Evolutionary conservation across 2,329 filamentous ascomycete genomes (phyloP).

Genomic region (Pestalotiopsis sp.): DNA sequence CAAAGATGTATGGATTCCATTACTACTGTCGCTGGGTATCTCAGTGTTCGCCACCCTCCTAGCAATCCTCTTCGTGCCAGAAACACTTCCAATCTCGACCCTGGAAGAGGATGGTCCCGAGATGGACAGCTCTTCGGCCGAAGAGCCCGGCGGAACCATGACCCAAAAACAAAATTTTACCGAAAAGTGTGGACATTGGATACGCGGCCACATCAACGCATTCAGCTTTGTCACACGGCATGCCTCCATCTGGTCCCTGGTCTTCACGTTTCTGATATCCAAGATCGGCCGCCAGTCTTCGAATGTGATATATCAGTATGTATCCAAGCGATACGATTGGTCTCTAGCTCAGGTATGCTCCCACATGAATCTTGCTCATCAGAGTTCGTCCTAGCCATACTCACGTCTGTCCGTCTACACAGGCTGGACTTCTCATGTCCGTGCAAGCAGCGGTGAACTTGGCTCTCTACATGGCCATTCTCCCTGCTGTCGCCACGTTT

Average conservation of each 20-base stretch:
- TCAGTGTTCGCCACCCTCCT: not conserved
- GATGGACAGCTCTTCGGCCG: not conserved
- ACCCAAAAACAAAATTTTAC: not conserved
- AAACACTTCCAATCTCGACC: not conserved
- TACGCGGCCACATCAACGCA: not conserved
- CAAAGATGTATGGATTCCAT: slow-evolving; percentile 1
- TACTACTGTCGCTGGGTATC: not conserved
- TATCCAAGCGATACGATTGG: slow-evolving; percentile 10
- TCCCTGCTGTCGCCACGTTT: not conserved
- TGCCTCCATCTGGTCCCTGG: not conserved
- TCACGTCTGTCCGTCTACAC: not conserved
- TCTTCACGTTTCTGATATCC: slow-evolving; percentile 5
- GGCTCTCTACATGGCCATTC: not conserved
- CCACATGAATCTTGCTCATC: not conserved
- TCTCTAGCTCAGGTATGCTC: not conserved
- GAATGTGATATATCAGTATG: slow-evolving; percentile 7
- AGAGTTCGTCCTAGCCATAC: too few relatives aligned
- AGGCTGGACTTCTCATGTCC: slow-evolving; percentile 6
- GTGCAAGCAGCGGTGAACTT: slow-evolving; percentile 4
- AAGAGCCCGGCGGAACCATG: not conserved
- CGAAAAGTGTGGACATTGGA: not conserved
- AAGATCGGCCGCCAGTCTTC: slow-evolving; percentile 4
- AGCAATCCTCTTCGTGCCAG: not conserved
- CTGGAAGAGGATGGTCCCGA: not conserved
- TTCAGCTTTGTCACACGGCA: slow-evolving; percentile 5